Base-by-base conservation (phyloP, 2,329 filamentous ascomycete genomes). In the Cercospora sp. region DNA sequence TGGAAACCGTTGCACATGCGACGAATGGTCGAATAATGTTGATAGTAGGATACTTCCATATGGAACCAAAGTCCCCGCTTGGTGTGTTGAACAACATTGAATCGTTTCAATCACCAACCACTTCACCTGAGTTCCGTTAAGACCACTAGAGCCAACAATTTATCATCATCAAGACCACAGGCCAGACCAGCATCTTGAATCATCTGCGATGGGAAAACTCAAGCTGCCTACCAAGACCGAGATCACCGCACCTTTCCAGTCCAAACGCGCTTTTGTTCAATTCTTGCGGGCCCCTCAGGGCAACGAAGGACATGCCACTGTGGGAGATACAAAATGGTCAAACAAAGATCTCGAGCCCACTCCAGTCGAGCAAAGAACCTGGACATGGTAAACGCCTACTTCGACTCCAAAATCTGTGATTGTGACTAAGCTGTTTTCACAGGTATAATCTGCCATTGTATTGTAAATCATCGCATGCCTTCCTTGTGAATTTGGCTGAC, bases 351-450 rank as follows among this genome's bases (percentile, higher is more conserved):
- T 73, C 9, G 69, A 73, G 12, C 70, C 72, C 0, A 72, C 72
- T 12, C 72, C 72, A 10, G 69, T 68, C 5, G 67, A 69, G 48
- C 61, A 70, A 55, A 65, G 72, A 30, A 72, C 64, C 6, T 73
- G 72, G 72, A 53, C 31, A 30, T 68, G 63, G 64, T 69, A 62
- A 60, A 68, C 77, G 51, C 78, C 74, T 65, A 72, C 12, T 78
- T 77, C 61, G 75, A 77, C 71, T 76, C 78, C 57, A 79, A 76
- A 0, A 69, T 82, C 33, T 79, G 76, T 16, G 81, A 82, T 68
- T 78, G 78, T 67, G 82, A 82, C 71, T 83, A 80, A 80, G 81
- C 78, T 23, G 36, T 61, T n/a, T 10, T 6, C 6, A 30, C 13
- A 51, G 36, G 60, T 62, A 45, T 13, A 62, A 51, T 8, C 31